These are phyloP conservation scores for Venturia nashicola DNA, from an alignment of 2,329 filamentous ascomycete species.

Conservation along the genomic window DNA sequence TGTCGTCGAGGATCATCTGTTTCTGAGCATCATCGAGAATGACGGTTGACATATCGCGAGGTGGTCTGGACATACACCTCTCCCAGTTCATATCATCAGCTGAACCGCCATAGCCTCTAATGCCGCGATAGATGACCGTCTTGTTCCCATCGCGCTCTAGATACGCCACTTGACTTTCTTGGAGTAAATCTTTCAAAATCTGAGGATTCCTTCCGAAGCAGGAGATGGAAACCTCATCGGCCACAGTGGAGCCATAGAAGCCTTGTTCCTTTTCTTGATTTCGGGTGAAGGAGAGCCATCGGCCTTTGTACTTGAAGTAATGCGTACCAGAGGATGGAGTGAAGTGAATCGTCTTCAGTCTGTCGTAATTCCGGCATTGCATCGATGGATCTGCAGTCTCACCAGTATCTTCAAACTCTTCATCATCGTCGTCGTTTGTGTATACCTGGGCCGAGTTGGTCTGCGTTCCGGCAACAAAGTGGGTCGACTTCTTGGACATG, in stretches of 20 bases:
- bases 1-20: conserved; percentile 5
- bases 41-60: conserved; percentile 3
- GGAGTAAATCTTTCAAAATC: conserved; percentile 6
- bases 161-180: conserved; percentile 5
- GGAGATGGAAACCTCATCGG: conserved; percentile 4
- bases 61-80: neutral
- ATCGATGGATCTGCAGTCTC: neutral
- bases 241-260: conserved; percentile 1
- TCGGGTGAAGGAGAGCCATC: conserved; percentile 1
- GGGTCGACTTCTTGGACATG: neutral
- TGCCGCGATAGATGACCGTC: conserved; percentile 5
- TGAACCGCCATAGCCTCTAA: neutral
- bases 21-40: conserved; percentile 7
- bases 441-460: conserved; percentile 1
- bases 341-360: conserved; percentile 1
- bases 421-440: neutral
- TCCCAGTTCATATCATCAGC: conserved; percentile 3
- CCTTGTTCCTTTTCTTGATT: conserved; percentile 8
- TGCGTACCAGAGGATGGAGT: conserved; percentile 1
- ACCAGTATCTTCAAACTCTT: conserved; percentile 1
- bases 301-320: conserved; percentile 7
- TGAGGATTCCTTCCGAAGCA: conserved; percentile 4
- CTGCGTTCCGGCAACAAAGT: conserved; percentile 2
- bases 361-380: neutral
- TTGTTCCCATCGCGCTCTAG: conserved; percentile 6